Evolutionary conservation across 345 rosid genomes (phyloP), one percentile per base, ranked within the genome.

Genomic region (Salix viminalis): DNA sequence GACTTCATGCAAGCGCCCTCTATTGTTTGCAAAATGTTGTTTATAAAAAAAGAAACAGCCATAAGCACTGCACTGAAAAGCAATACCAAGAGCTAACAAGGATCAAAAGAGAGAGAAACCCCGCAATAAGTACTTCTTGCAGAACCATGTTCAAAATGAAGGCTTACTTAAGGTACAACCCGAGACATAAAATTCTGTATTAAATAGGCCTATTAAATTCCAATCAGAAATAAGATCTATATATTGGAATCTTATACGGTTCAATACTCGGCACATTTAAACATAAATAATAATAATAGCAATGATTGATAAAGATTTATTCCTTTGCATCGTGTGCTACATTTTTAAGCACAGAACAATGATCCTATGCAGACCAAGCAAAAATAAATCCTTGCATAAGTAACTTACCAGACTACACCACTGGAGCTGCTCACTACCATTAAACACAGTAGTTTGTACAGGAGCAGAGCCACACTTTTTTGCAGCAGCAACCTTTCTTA

Each of bases 371-470:
- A 24, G 21, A 5, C 10, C 76, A 73, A 73, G 42, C 23, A 41
- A 41, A 24, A 6, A 73, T 23, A 61, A 61, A 42, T 62, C 46
- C 41, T 54, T 30, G 24, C 32, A 52, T 54, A 19, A 65, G 24
- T 76, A 73, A 79, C 90, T 84, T 78, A 88, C 96, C 88, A n/a
- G 88, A 84, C 75, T 86, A 87, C 77, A 74, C 73, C 74, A 70
- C 76, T 66, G 86, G 36, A 82, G 75, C 75, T 84, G 84, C 78
- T 79, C 83, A 76, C 81, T 80, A 67, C 71, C 90, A 62, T 86
- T 87, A 34, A 79, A 64, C 72, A 75, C 67, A 56, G 74, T 46
- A 56, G 76, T 79, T 65, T 76, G 71, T 28, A 78, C 73, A 44
- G 76, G 78, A 82, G 87, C 88, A 83, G 84, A 79, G 75, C 82